These are phyloP conservation scores for Neofusicoccum parvum DNA, from an alignment of 2,329 filamentous ascomycete species.

Conservation along the genomic window DNA sequence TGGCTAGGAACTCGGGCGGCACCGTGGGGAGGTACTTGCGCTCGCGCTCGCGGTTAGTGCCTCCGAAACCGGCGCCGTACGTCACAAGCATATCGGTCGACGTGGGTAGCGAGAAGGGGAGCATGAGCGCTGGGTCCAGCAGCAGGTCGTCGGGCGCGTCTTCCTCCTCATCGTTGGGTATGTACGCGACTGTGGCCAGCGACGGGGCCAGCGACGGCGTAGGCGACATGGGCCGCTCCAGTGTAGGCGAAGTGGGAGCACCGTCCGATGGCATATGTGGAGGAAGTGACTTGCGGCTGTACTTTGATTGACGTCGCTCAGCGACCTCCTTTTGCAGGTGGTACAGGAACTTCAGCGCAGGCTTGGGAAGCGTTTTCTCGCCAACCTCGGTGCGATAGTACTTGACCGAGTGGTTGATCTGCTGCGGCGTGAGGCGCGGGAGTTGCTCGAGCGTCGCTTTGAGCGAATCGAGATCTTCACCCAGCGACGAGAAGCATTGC, in stretches of 20 bases:
- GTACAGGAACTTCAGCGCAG: constrained; percentile 81
- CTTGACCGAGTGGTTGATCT: constrained; percentile 87
- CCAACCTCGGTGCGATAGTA: constrained; percentile 95
- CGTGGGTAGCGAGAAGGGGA: constrained; percentile 93
- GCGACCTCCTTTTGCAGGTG: constrained; percentile 75
- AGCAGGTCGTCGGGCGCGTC: constrained; percentile 75
- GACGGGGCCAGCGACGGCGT: constrained; percentile 7
- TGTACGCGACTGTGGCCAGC: constrained; percentile 23
- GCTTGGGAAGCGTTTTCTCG: constrained; percentile 87
- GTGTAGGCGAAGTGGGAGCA: neutral
- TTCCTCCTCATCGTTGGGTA: constrained; percentile 58
- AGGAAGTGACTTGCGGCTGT: constrained; percentile 17
- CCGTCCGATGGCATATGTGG: constrained; percentile 13
- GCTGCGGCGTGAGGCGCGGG: constrained; percentile 79
- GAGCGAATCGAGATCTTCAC: constrained; percentile 85
- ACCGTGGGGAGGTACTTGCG: constrained; percentile 95
- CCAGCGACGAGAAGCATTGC: constrained; percentile 94
- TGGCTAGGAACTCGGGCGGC: constrained; percentile 87
- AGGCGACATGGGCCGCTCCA: constrained; percentile 10
- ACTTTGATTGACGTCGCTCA: constrained; percentile 33
- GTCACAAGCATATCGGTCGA: constrained; percentile 97
- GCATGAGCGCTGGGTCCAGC: constrained; percentile 85
- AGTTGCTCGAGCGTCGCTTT: constrained; percentile 88
- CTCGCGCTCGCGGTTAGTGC: constrained; percentile 86
- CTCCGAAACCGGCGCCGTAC: constrained; percentile 93